Base-by-base conservation (phyloP, 768 basidiomycete species). In the Hydnum rufescens region DNA sequence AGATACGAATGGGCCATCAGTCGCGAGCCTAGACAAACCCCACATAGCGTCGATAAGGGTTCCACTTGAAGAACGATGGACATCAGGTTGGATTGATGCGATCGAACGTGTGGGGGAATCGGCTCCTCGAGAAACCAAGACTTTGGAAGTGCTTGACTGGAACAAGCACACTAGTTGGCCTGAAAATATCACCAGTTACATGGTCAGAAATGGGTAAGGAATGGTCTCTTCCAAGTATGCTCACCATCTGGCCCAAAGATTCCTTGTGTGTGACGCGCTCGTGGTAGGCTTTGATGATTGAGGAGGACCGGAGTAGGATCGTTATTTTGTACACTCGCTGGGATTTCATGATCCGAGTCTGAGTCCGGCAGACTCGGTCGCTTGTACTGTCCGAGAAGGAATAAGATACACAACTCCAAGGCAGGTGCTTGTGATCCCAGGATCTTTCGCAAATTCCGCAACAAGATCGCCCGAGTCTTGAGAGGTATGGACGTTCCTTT, bases 121-220 rank as follows among this genome's bases (percentile, higher is more conserved):
- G 13, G 16, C 13, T 8, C 34, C 8, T n/a, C n/a, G 8, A 8
- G 36, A 39, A 39, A 3, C 43, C 19, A 78, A 79, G 25, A 26
- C 29, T 3, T 49, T 46, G 36, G 36, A 39, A 22, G 36, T 39
- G 36, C 36, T 39, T 39, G 36, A 13, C n/a, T 42, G 74, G 67
- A 84, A 90, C 67, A 93, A 90, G 61, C 80, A 86, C 0, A 92
- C 75, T 1, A 93, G 67, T 67, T 89, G 80, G 48, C 87, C 89
- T 92, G 57, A 25, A 16, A n/a, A n/a, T 30, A 53, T 19, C 23
- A 36, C 8, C 8, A 49, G 46, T 19, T 18, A 49, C 5, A 43
- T 42, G 18, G 2, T 2, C 25, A 30, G 31, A 18, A 32, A 52
- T 25, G 4, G 8, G 2, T 22, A 25, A 2, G 22, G 25, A 36